phyloP scores from a whole-genome alignment of 805 yeast species.

The Spathaspora arborariae region DNA sequence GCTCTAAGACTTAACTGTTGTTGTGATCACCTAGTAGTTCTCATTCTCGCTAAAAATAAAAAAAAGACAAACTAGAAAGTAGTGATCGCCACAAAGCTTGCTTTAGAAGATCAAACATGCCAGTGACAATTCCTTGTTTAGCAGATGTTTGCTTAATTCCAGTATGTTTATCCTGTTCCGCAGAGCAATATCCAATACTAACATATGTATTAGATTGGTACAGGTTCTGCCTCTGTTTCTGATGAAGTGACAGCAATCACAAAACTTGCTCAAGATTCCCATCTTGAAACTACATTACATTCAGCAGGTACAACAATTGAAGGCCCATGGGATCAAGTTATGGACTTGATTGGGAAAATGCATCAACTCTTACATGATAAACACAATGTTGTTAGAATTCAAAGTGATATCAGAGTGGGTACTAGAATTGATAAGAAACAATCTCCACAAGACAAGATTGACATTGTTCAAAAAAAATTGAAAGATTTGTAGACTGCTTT shows the following conservation, averaged over 20 bases:
- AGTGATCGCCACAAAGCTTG: background rate
- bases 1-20: no score
- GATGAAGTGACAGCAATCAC: constrained; percentile 76
- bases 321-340: constrained; percentile 92
- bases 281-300: constrained; percentile 67
- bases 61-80: background rate
- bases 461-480: constrained; percentile 54
- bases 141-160: constrained; percentile 89
- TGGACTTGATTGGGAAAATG: constrained; percentile 70
- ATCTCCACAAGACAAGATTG: constrained; percentile 68
- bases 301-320: constrained; percentile 91
- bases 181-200: constrained; percentile 8
- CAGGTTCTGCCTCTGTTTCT: constrained; percentile 72
- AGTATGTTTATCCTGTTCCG: constrained; percentile 5
- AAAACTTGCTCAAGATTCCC: constrained; percentile 55
- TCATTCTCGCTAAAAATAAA: no score
- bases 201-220: constrained; percentile 55
- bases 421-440: constrained; percentile 76
- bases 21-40: no score
- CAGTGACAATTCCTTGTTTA: constrained; percentile 56
- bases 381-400: constrained; percentile 72
- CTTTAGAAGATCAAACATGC: constrained; percentile 4
- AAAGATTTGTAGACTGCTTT: constrained; percentile 8
- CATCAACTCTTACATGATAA: constrained; percentile 66
- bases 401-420: constrained; percentile 83